These are phyloP conservation scores for Phytophthora palmivora DNA, from an alignment of 352 stramenopile species.

Conservation along the genomic window DNA sequence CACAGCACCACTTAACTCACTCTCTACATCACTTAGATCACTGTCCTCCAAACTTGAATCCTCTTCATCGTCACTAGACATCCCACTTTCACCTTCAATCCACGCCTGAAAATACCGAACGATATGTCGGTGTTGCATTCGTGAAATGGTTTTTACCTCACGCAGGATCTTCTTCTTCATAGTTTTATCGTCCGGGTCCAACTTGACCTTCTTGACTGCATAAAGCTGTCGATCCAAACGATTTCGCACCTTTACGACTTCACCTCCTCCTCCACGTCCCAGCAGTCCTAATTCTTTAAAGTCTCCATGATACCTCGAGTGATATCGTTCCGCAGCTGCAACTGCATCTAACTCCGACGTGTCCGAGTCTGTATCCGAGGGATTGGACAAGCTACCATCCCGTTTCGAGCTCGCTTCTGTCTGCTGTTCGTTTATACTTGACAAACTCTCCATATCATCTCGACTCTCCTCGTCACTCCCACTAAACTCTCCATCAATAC, in stretches of 20 bases:
- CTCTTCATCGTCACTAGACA: constrained; percentile 56
- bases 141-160: constrained; percentile 96
- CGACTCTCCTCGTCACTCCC: constrained; percentile 46
- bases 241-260: constrained; percentile 88
- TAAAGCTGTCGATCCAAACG: constrained; percentile 86
- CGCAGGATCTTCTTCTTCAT: constrained; percentile 96
- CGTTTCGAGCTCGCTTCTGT: constrained; percentile 32
- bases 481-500: constrained; percentile 56
- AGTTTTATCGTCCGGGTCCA: constrained; percentile 84
- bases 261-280: constrained; percentile 79
- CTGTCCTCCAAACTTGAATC: constrained; percentile 50
- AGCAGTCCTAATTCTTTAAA: constrained; percentile 89
- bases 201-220: constrained; percentile 88
- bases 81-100: constrained; percentile 81
- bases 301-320: constrained; percentile 84
- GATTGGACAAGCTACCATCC: constrained; percentile 30
- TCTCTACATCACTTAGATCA: constrained; percentile 38
- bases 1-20: background rate
- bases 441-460: constrained; percentile 41
- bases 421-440: constrained; percentile 46
- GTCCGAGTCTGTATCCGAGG: constrained; percentile 54
- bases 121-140: constrained; percentile 97
- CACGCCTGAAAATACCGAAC: constrained; percentile 94
- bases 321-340: constrained; percentile 52
- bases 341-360: constrained; percentile 49